Evolutionary conservation across 2,329 filamentous ascomycete genomes (phyloP).

Genomic region (Leptographium procerum): DNA sequence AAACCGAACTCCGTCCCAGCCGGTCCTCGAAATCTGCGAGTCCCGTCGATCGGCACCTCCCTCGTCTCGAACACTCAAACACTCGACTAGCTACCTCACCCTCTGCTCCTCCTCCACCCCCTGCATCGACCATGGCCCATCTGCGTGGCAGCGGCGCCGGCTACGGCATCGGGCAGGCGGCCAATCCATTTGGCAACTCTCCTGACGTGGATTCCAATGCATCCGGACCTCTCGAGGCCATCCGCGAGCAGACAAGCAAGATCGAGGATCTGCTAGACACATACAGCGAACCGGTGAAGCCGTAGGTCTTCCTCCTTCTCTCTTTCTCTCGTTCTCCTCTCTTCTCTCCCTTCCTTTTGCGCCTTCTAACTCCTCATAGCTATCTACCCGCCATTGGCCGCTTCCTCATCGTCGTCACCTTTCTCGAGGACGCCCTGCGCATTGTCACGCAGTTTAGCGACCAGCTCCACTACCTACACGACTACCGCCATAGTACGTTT

Average conservation of each 20-base stretch:
- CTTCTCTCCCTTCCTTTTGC: slow-evolving; percentile 7
- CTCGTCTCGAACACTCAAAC: background rate
- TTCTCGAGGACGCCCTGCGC: slow-evolving; percentile 89
- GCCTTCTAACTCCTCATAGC: slow-evolving; percentile 31
- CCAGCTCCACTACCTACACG: slow-evolving; percentile 83
- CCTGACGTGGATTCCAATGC: slow-evolving; percentile 43
- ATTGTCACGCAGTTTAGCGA: slow-evolving; percentile 97
- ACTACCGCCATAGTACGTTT: slow-evolving; percentile 84
- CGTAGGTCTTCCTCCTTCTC: slow-evolving; percentile 47
- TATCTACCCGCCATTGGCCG: slow-evolving; percentile 92
- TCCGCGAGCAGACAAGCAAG: slow-evolving; percentile 93
- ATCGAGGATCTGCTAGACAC: slow-evolving; percentile 90
- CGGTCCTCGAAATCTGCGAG: too few species aligned
- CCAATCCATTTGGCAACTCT: slow-evolving; percentile 57
- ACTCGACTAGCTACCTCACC: background rate
- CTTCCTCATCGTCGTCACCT: slow-evolving; percentile 96
- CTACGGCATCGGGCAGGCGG: slow-evolving; percentile 71
- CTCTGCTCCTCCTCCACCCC: background rate
- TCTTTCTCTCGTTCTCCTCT: background rate
- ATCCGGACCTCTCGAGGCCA: slow-evolving; percentile 71
- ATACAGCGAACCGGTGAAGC: slow-evolving; percentile 82
- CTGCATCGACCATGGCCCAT: slow-evolving; percentile 27
- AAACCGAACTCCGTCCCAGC: background rate
- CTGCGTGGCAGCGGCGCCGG: slow-evolving; percentile 63
- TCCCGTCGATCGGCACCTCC: background rate